These are phyloP conservation scores for Candida namnaoensis DNA, from an alignment of 805 yeast species.

Conservation along the genomic window DNA sequence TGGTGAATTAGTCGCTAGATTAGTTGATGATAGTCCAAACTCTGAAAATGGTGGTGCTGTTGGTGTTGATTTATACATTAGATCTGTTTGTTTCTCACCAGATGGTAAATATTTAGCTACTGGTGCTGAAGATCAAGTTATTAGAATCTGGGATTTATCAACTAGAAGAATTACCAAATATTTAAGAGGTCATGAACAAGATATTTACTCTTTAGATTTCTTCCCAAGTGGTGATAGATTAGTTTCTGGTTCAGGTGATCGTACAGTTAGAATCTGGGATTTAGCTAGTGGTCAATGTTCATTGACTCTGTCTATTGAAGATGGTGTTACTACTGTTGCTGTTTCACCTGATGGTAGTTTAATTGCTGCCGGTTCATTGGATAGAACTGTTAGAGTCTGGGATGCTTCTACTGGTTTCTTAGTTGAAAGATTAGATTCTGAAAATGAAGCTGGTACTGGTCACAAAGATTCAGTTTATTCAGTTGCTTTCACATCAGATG, in stretches of 20 bases:
- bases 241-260: slow-evolving; percentile 94
- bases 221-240: slow-evolving; percentile 90
- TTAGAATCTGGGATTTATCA: slow-evolving; percentile 92
- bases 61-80: slow-evolving; percentile 78
- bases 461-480: slow-evolving; percentile 95
- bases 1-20: slow-evolving; percentile 80
- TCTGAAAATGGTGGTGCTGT: slow-evolving; percentile 27
- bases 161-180: slow-evolving; percentile 79
- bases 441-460: slow-evolving; percentile 82
- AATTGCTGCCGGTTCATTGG: slow-evolving; percentile 95
- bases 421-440: slow-evolving; percentile 87
- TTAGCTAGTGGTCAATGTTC: slow-evolving; percentile 83
- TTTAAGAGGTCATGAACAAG: slow-evolving; percentile 93
- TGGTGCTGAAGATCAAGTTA: slow-evolving; percentile 85
- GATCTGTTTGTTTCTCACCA: slow-evolving; percentile 95
- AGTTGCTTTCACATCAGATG: slow-evolving; percentile 87
- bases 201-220: slow-evolving; percentile 90
- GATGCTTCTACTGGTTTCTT: slow-evolving; percentile 87
- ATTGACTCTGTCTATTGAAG: slow-evolving; percentile 84
- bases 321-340: slow-evolving; percentile 97
- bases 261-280: slow-evolving; percentile 96
- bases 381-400: slow-evolving; percentile 95
- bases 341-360: slow-evolving; percentile 91
- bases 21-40: slow-evolving; percentile 68
- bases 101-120: slow-evolving; percentile 91